These are phyloP conservation scores for Rhodotorula sp. DNA, from an alignment of 1,284 basidiomycete species.

Conservation along the genomic window DNA sequence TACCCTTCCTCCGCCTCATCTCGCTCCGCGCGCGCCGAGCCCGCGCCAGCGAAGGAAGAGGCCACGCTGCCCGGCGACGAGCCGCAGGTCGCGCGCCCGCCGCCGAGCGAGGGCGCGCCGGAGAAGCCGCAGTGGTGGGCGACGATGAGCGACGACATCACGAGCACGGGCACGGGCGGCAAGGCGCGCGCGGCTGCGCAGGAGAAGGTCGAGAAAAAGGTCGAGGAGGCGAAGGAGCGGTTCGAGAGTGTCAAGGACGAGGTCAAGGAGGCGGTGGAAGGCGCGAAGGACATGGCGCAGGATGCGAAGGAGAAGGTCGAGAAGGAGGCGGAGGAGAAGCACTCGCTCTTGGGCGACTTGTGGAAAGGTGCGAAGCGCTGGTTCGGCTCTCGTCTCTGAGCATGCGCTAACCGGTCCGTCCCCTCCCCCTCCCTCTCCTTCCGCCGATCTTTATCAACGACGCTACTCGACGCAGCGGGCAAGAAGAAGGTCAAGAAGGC, in stretches of 20 bases:
- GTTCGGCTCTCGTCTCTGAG: conserved; percentile 6
- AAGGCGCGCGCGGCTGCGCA: neutral
- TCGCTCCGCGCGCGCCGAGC: neutral
- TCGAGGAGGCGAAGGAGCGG: neutral
- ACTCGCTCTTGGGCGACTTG: conserved; percentile 28
- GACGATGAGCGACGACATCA: conserved; percentile 32
- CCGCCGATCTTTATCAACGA: neutral
- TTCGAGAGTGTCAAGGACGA: neutral
- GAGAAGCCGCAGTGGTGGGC: conserved; percentile 25
- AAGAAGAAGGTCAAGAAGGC: conserved; percentile 17
- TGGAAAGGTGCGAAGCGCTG: conserved; percentile 42
- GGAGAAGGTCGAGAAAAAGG: neutral
- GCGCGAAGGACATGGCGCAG: neutral
- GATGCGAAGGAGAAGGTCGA: neutral
- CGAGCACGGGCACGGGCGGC: neutral
- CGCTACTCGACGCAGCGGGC: conserved; percentile 3
- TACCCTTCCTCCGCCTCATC: conserved; percentile 10
- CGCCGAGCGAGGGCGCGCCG: conserved; percentile 19
- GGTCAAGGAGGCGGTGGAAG: neutral
- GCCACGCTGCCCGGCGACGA: neutral
- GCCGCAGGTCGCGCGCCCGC: conserved; percentile 33
- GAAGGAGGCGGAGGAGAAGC: conserved; percentile 10
- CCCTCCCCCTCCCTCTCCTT: neutral
- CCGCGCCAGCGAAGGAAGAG: neutral
- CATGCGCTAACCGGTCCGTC: conserved; percentile 1